Base-by-base conservation (phyloP, 257 asterid genomes). In the Plectranthus barbatus region DNA sequence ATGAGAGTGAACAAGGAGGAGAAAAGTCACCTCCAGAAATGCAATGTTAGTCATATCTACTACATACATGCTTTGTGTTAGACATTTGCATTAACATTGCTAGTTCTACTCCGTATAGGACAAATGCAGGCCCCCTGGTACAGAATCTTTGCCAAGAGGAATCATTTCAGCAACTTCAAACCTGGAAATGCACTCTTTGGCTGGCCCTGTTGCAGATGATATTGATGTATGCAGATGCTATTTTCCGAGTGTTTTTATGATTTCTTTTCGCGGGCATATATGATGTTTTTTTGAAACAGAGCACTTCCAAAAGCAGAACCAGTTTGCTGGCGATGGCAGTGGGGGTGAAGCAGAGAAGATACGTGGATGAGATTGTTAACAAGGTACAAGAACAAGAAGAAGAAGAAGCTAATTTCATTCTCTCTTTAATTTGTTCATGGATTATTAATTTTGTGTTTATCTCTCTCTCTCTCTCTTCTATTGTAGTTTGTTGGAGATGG, bases 281-380 rank as follows among this genome's bases (percentile, higher is more conserved):
- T 47, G 5, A 44, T 67, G 49, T 72, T 21, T 56, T 59, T 63
- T 20, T 55, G 47, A 21, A 53, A 51, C 87, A 88, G 96, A 81
- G 53, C 48, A 65, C 66, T 20, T 24, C 72, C 36, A 78, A 69
- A 36, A 47, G 40, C 14, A 67, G 82, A 33, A 73, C 40, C 5
- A 81, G 78, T 70, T 65, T 93, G 74, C 64, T 93, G 83, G 97
- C 95, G 10, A 23, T 93, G 58, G 79, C 97, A 50, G 95, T 81
- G 54, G 99, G 99, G 71, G 66, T 84, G 26, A 84, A 79, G 77
- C 99, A 93, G 70, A 90, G 82, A 48, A 64, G 57, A 69, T 11
- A 71, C 24, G 96, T 84, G 50, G 67, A 81, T 31, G 64, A 77
- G 67, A 82, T 90, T 52, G 92, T 90, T 31, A 40, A 61, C n/a